Percentiles rank a stretch among this genome's conserved stretches.
These are phyloP conservation scores for Fusarium sp. DNA, from an alignment of 2,329 filamentous ascomycete species.

Conservation along the genomic window DNA sequence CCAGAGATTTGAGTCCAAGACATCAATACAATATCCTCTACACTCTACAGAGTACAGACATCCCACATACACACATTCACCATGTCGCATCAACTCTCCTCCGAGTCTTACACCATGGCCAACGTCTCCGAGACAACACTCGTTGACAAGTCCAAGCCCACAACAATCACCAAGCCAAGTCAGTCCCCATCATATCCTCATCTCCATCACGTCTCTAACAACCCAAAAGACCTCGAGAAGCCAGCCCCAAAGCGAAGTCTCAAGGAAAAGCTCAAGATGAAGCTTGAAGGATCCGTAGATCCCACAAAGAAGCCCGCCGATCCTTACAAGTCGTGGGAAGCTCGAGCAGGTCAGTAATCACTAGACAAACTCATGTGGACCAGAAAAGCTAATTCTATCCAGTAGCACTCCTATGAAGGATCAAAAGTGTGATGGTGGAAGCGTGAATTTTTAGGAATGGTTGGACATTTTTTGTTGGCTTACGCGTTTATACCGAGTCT, in stretches of 20 bases:
- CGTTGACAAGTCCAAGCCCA: constrained; percentile 32
- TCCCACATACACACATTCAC: not conserved
- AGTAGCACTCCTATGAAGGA: constrained; percentile 36
- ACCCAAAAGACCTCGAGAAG: constrained; percentile 15
- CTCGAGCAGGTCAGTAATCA: constrained; percentile 37
- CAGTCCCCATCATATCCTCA: not conserved
- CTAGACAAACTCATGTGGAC: not conserved
- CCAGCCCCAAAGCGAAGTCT: constrained; percentile 29
- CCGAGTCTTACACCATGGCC: constrained; percentile 31
- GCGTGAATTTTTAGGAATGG: constrained; percentile 6
- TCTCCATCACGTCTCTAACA: too few relatives aligned
- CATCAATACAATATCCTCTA: constrained; percentile 2
- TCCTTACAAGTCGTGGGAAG: constrained; percentile 43
- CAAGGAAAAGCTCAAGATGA: constrained; percentile 40
- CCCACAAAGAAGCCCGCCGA: constrained; percentile 37
- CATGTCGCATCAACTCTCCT: constrained; percentile 38
- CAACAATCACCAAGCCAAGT: constrained; percentile 34
- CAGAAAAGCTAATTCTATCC: not conserved
- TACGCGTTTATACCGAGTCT: constrained; percentile 10
- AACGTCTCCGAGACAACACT: constrained; percentile 43
- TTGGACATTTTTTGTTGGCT: constrained; percentile 11
- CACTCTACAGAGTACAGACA: not conserved
- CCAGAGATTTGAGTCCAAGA: constrained; percentile 4
- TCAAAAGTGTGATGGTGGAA: not conserved
- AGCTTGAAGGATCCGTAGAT: constrained; percentile 35